Percentiles rank a stretch among this genome's conserved stretches.
Evolutionary conservation across 2,329 filamentous ascomycete genomes (phyloP).

Genomic region (Beauveria caledonica): DNA sequence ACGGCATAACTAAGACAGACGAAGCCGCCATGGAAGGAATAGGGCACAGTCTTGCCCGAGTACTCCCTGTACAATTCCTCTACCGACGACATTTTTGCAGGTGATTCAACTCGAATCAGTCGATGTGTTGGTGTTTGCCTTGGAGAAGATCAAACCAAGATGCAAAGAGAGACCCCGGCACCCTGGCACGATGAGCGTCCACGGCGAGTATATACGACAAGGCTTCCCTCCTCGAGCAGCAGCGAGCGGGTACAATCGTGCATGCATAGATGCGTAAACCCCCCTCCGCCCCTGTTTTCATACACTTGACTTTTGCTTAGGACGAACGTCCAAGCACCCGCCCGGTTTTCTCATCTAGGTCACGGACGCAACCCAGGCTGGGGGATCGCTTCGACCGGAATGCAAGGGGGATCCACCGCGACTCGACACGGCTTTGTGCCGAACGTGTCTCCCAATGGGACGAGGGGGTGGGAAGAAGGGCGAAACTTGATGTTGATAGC

Average conservation of each 20-base stretch:
- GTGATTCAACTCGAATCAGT: not conserved
- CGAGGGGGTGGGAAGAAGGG: no score
- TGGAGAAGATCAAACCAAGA: not conserved
- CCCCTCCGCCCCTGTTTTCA: not conserved
- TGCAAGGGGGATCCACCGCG: not conserved
- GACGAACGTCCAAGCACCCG: constrained; percentile 6
- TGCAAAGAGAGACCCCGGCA: not conserved
- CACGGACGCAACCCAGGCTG: not conserved
- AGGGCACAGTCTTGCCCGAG: constrained; percentile 37
- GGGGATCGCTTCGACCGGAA: not conserved
- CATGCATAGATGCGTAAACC: not conserved
- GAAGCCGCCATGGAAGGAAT: constrained; percentile 49
- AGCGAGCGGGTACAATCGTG: not conserved
- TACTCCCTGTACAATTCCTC: constrained; percentile 31
- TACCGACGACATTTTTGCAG: constrained; percentile 4
- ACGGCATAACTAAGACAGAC: constrained; percentile 67
- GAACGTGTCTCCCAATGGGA: no score
- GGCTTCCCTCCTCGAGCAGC: not conserved
- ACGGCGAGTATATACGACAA: constrained; percentile 1
- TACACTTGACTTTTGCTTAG: not conserved
- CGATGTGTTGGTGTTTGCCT: not conserved
- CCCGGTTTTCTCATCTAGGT: not conserved
- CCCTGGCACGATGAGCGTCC: not conserved
- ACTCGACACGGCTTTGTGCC: not conserved
- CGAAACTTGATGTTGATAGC: no score